Percentiles rank a stretch among this genome's conserved stretches.
phyloP scores from a whole-genome alignment of 1,284 basidiomycete species.

The Apiotrichum sp. region DNA sequence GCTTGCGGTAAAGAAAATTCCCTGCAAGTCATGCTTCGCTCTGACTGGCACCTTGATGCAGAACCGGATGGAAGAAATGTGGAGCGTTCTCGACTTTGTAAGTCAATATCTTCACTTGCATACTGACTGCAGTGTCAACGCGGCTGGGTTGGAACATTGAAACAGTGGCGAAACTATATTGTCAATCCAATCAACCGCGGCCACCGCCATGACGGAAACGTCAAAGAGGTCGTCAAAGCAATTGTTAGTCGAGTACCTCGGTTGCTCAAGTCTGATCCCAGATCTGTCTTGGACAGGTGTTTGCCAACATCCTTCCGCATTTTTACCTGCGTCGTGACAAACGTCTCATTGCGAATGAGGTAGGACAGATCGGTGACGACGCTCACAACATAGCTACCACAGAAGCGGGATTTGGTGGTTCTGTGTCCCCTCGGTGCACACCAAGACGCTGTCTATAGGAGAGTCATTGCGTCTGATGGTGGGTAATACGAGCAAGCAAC shows the following conservation, averaged over 20 bases:
- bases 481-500: background rate
- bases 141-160: conserved; percentile 41
- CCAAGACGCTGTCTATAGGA: conserved; percentile 47
- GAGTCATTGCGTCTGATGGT: conserved; percentile 43
- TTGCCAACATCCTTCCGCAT: conserved; percentile 45
- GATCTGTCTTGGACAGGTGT: conserved; percentile 23
- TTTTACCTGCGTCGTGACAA: conserved; percentile 51
- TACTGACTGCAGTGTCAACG: conserved; percentile 25
- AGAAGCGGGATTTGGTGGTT: conserved; percentile 50
- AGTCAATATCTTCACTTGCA: conserved; percentile 6
- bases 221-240: conserved; percentile 36
- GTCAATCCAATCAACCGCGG: conserved; percentile 45
- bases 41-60: conserved; percentile 46
- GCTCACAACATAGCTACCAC: conserved; percentile 42
- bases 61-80: conserved; percentile 51
- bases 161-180: conserved; percentile 42
- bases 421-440: conserved; percentile 49
- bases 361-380: conserved; percentile 6
- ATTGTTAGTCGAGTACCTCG: conserved; percentile 25
- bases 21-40: conserved; percentile 29
- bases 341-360: conserved; percentile 45
- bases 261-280: conserved; percentile 6
- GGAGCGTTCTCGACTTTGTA: conserved; percentile 49
- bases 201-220: conserved; percentile 44
- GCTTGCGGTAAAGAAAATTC: conserved; percentile 45